phyloP scores from a whole-genome alignment of 2,329 filamentous ascomycete species.

The Diplodia intermedia region DNA sequence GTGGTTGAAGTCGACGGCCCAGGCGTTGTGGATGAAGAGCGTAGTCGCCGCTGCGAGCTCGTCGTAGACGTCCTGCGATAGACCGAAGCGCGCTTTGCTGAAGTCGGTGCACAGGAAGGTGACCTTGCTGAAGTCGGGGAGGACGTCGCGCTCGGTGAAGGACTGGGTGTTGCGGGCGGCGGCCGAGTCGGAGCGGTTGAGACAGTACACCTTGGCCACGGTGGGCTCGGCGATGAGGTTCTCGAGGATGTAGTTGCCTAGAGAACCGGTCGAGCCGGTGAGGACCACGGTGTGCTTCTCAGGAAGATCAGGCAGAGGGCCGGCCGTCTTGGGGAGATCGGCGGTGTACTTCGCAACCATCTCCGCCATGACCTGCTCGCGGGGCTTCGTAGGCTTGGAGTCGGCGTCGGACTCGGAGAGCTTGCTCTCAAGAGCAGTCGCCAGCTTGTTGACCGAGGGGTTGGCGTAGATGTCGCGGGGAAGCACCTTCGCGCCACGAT shows the following conservation, averaged over 20 bases:
- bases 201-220: constrained; percentile 33
- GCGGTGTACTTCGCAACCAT: constrained; percentile 43
- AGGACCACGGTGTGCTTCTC: constrained; percentile 33
- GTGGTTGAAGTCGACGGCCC: constrained; percentile 49
- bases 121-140: constrained; percentile 27
- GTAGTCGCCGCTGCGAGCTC: constrained; percentile 34
- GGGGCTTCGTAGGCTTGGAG: not conserved
- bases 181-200: constrained; percentile 32
- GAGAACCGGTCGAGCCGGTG: constrained; percentile 36
- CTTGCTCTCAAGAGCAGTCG: constrained; percentile 32
- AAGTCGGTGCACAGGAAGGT: constrained; percentile 34
- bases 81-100: constrained; percentile 32
- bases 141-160: constrained; percentile 18
- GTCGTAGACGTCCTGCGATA: constrained; percentile 23
- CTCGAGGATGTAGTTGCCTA: constrained; percentile 35
- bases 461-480: constrained; percentile 44
- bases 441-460: constrained; percentile 42
- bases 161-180: constrained; percentile 2
- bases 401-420: not conserved
- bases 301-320: constrained; percentile 4
- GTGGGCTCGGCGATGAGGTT: constrained; percentile 30
- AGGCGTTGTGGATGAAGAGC: constrained; percentile 48
- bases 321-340: constrained; percentile 33
- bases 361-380: constrained; percentile 39
- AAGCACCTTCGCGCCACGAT: constrained; percentile 34